Percentiles rank a stretch among this genome's conserved stretches.
These are phyloP conservation scores for Ophiostoma sp. DNA, from an alignment of 2,329 filamentous ascomycete species.

Conservation along the genomic window DNA sequence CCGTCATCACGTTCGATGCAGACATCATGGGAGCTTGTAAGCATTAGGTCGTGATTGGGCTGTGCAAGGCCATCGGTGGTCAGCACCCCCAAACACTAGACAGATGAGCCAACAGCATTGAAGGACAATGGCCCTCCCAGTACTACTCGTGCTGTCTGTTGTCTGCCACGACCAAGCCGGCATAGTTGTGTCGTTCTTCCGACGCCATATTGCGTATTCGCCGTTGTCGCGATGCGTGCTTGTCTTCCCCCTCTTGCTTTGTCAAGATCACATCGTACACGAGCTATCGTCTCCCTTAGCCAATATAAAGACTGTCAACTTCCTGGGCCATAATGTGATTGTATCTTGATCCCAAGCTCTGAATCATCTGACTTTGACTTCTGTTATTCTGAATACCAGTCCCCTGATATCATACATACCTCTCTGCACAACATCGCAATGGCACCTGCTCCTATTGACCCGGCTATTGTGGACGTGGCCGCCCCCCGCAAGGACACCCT, in stretches of 20 bases:
- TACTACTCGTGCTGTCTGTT: not conserved
- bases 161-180: not conserved
- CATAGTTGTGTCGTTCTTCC: slow-evolving; percentile 9
- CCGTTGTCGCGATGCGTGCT: not conserved
- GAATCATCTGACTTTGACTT: not conserved
- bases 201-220: slow-evolving; percentile 4
- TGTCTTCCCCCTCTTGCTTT: not conserved
- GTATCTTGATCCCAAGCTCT: not conserved
- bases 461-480: slow-evolving; percentile 58
- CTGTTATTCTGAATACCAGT: not conserved
- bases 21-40: slow-evolving; percentile 10
- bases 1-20: not conserved
- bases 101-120: not conserved
- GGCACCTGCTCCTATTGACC: slow-evolving; percentile 55
- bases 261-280: not conserved
- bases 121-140: not conserved
- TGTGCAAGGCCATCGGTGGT: not conserved
- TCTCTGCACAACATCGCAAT: slow-evolving; percentile 29
- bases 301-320: not conserved
- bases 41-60: slow-evolving; percentile 6
- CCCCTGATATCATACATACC: not conserved
- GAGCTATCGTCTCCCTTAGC: not conserved
- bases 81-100: not conserved
- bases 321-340: not conserved
- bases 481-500: slow-evolving; percentile 60